Base-by-base conservation (phyloP, 495 filamentous ascomycete species). In the Aspergillus funiculosus region DNA sequence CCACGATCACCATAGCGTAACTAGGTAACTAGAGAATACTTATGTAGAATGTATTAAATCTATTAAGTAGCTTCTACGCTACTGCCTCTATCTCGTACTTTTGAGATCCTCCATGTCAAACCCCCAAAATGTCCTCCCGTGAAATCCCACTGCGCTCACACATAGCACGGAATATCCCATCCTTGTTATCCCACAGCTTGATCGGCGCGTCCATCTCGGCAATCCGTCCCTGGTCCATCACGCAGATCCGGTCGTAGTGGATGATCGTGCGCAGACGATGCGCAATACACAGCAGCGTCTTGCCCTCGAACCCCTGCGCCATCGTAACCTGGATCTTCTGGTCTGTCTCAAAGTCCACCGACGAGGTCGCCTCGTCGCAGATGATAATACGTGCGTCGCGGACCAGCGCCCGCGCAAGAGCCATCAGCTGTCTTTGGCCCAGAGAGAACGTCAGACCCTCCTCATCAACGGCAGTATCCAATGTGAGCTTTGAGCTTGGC, bases 391-490 rank as follows among this genome's bases (percentile, higher is more conserved):
- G 86, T 0, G 82, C 83, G 21, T 83, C 78, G 22, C 92, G 79
- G 0, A 96, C 90, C 2, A 96, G 77, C 0, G 91, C 91, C 0
- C 91, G 81, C 1, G 91, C 91, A 1, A 98, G 74, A 3, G 92
- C 91, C 86, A 98, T 94, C 10, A 96, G 79, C 57, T 98, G 91
- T 3, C 91, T 81, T 67, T 98, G 91, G 1, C 92, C 91, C n/a
- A 96, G 80, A 1, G 86, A 92, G 71, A 94, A 98, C 65, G 96
- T 98, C 28, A 92, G 69, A 0, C 91, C 91, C 68, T 95, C 91
- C 56, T 95, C 90, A 48, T 94, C 89, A n/a, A 96, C 88, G 6
- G 77, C 51, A 8, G 76, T 79, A 60, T 96, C 92, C 26, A 98
- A 81, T 39, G 87, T 84, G 43, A 97, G 84, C 29, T 83, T 80